Base-by-base conservation (phyloP, 1,139 yeast species). In the Suhomyces wounanorum region DNA sequence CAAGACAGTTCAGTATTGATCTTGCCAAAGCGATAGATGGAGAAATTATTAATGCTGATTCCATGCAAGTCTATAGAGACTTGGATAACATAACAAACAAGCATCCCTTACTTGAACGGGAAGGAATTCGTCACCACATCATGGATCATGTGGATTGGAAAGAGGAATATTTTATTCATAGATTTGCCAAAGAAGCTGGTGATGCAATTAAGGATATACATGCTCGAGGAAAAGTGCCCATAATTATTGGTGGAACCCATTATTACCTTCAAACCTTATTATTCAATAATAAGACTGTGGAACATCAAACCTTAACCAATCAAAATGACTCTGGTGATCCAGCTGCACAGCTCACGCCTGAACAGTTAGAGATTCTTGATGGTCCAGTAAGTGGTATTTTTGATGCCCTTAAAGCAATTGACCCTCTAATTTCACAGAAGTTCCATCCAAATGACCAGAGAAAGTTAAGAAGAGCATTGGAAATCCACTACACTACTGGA, bases 191-290 rank as follows among this genome's bases (percentile, higher is more conserved):
- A 38, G 97, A 91, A 58, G 97, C 97, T 17, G 65, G 67, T 23
- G 54, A 51, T 8, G 70, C 75, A 45, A 84, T 90, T 14, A 78
- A 79, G 0, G 87, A 84, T 41, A 85, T 92, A n/a, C 87, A 86
- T 51, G 53, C 65, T 0, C 65, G 87, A 37, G 89, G 89, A 0
- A 91, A 90, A 60, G 61, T 87, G 1, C 98, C 99, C 0, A 87
- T 94, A 6, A 69, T 95, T 0, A 92, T 94, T 2, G 99, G 99
- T 3, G 99, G 99, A 0, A 94, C 99, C 0, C 97, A 92, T 64
- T 94, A 94, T 65, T 94, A 94, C 65, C 73, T 91, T 39, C 97
- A 89, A 65, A 82, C 88, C 16, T 70, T 90, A 2, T 65, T 95
- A 16, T 90, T 92, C 62, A 75, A 79, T 47, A 87, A 89, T 59